Percentiles rank a stretch among this genome's conserved stretches.
These are phyloP conservation scores for Globisporangium nodosum DNA, from an alignment of 352 stramenopile species.

Conservation along the genomic window DNA sequence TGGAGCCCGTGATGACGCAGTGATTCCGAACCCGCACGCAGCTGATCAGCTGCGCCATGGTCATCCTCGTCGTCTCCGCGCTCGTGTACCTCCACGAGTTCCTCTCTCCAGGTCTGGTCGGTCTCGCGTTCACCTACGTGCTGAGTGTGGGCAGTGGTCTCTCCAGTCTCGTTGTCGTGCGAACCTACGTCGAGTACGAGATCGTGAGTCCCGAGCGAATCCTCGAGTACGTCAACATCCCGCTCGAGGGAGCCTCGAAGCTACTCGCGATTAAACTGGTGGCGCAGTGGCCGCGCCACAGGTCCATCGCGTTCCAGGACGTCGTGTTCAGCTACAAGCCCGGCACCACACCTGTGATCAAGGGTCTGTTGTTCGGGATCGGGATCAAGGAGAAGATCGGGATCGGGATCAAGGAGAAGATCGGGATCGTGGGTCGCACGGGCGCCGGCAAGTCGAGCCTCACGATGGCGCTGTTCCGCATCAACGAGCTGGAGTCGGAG, in stretches of 20 bases:
- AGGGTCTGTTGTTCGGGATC: slow-evolving; percentile 43
- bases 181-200: slow-evolving; percentile 24
- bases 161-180: slow-evolving; percentile 37
- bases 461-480: slow-evolving; percentile 90
- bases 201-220: slow-evolving; percentile 61
- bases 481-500: slow-evolving; percentile 79
- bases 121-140: slow-evolving; percentile 85
- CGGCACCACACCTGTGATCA: slow-evolving; percentile 16
- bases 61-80: slow-evolving; percentile 32
- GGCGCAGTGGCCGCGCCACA: slow-evolving; percentile 60
- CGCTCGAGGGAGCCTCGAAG: slow-evolving; percentile 12
- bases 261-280: slow-evolving; percentile 12
- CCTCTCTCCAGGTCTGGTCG: slow-evolving; percentile 63
- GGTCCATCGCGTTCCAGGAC: slow-evolving; percentile 75
- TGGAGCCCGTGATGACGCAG: slow-evolving; percentile 9
- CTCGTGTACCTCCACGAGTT: slow-evolving; percentile 23
- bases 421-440: slow-evolving; percentile 91
- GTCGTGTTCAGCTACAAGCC: slow-evolving; percentile 19
- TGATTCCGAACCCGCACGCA: slow-evolving; percentile 51
- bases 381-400: slow-evolving; percentile 75
- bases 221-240: slow-evolving; percentile 26
- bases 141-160: slow-evolving; percentile 79
- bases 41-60: slow-evolving; percentile 33
- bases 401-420: slow-evolving; percentile 78
- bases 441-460: slow-evolving; percentile 86